A percentile compares a stretch with the other conserved stretches of the same genome.
phyloP scores from a whole-genome alignment of 2,329 filamentous ascomycete genomes.

The Leptoxyphium fumago region DNA sequence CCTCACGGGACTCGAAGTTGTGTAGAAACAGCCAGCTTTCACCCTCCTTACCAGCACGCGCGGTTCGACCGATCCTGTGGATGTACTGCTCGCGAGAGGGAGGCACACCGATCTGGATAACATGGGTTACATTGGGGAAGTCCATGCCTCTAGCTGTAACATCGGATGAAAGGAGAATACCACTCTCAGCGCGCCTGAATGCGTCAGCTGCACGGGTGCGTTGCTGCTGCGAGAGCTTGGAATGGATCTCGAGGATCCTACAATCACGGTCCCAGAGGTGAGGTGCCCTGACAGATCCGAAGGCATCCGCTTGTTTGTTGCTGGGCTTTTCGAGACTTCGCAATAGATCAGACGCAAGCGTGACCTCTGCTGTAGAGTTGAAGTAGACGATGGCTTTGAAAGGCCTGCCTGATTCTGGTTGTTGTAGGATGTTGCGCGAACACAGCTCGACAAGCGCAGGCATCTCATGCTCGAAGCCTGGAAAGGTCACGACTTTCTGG shows the following conservation, averaged over 20 bases:
- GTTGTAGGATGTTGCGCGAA: conserved; percentile 40
- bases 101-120: conserved; percentile 36
- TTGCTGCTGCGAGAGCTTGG: conserved; percentile 53
- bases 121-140: conserved; percentile 38
- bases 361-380: conserved; percentile 60
- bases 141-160: conserved; percentile 40
- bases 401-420: conserved; percentile 32
- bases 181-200: conserved; percentile 53
- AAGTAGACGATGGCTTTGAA: conserved; percentile 98
- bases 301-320: conserved; percentile 17
- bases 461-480: conserved; percentile 59
- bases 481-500: conserved; percentile 56
- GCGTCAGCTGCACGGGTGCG: conserved; percentile 56
- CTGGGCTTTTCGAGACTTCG: conserved; percentile 25
- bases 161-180: conserved; percentile 36
- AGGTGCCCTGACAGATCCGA: conserved; percentile 4
- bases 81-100: conserved; percentile 33
- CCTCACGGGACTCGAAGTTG: conserved; percentile 35
- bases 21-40: conserved; percentile 55
- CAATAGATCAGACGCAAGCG: conserved; percentile 48
- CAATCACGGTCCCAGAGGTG: conserved; percentile 18
- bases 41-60: conserved; percentile 56
- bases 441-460: conserved; percentile 67
- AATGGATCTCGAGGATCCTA: conserved; percentile 55
- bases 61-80: conserved; percentile 37